Evolutionary conservation across 768 basidiomycete species (phyloP).

Genomic region (Naganishia vaughanmartiniae): DNA sequence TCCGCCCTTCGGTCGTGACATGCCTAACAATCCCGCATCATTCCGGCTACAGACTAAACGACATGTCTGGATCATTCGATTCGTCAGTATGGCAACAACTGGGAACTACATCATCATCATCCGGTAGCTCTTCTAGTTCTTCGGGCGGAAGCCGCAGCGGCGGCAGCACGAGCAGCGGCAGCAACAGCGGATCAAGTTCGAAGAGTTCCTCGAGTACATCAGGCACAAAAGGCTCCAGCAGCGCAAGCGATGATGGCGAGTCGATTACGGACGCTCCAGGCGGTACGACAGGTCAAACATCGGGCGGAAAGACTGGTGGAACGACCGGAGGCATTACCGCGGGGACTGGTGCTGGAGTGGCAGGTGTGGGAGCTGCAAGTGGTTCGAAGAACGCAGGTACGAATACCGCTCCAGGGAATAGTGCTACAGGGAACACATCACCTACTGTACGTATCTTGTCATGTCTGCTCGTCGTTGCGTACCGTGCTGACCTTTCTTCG

Average conservation of each 20-base stretch:
- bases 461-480: background rate
- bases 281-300: too few relatives aligned
- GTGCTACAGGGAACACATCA: background rate
- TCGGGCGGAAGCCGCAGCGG: background rate
- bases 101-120: conserved; percentile 57
- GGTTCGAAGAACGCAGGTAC: background rate
- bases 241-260: background rate
- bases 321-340: background rate
- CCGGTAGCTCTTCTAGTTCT: background rate
- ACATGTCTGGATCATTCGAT: conserved; percentile 72
- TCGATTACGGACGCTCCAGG: background rate
- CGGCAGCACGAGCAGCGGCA: background rate
- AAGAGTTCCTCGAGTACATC: background rate
- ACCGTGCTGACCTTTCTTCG: background rate
- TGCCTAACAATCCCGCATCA: conserved; percentile 15
- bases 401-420: background rate
- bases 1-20: background rate
- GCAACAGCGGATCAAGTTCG: background rate
- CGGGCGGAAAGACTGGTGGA: background rate
- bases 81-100: conserved; percentile 60
- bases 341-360: background rate
- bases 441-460: background rate
- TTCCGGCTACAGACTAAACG: conserved; percentile 57
- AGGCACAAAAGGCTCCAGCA: background rate
- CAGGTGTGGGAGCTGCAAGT: background rate